Evolutionary conservation across 192 early-diverging fungal genomes (phyloP).

Genomic region (Chytriomyces confervae): DNA sequence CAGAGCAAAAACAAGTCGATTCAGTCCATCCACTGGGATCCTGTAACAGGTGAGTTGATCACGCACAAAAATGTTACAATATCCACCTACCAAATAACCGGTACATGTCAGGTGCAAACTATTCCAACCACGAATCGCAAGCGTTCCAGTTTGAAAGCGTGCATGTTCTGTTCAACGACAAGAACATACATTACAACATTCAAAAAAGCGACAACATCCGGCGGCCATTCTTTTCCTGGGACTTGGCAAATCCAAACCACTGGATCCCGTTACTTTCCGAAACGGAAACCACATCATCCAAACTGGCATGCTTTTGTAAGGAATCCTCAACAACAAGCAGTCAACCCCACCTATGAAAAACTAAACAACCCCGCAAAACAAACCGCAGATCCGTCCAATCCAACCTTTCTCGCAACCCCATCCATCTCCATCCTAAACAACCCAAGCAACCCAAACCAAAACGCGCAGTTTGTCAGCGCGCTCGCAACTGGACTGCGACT

Average conservation of each 20-base stretch:
- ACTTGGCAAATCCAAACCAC: slow-evolving; percentile 38
- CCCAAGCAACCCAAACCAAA: not conserved
- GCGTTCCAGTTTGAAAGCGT: slow-evolving; percentile 44
- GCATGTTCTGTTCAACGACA: slow-evolving; percentile 44
- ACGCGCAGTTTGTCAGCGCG: slow-evolving; percentile 11
- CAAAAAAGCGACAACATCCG: slow-evolving; percentile 39
- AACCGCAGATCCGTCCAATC: not conserved
- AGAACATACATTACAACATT: slow-evolving; percentile 53
- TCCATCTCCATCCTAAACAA: not conserved
- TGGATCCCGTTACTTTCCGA: slow-evolving; percentile 51
- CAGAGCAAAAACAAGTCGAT: slow-evolving; percentile 9
- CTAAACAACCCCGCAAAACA: not conserved
- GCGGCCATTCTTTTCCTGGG: slow-evolving; percentile 49
- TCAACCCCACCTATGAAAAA: not conserved
- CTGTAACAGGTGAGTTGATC: slow-evolving; percentile 35
- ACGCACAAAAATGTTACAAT: not conserved
- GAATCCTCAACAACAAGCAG: not conserved
- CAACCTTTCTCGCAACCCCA: not conserved
- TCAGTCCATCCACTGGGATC: slow-evolving; percentile 46
- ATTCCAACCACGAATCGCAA: not conserved
- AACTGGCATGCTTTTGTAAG: slow-evolving; percentile 33
- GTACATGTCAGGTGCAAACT: not conserved
- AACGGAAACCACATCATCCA: not conserved
- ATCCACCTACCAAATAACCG: slow-evolving; percentile 8
- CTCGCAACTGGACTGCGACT: slow-evolving; percentile 38